Conservation (phyloP, 2,329 filamentous ascomycete species). For the Aspergillus tanneri region DNA sequence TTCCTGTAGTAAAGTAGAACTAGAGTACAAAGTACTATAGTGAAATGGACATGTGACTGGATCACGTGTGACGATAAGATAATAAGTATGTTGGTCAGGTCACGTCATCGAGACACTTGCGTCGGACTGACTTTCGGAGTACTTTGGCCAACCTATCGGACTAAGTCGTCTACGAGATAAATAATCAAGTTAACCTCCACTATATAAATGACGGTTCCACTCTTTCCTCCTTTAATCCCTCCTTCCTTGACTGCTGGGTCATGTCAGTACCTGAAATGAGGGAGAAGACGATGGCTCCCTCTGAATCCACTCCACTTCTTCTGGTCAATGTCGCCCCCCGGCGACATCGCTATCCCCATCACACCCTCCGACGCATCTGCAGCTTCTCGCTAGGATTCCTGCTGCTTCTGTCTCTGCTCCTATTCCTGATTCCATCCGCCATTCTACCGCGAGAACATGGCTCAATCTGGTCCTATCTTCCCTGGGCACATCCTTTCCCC, state of each 20-base stretch:
- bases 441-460: constrained; percentile 40
- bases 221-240: constrained; percentile 2
- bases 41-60: too few relatives aligned
- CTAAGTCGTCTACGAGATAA: too few relatives aligned
- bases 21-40: too few relatives aligned
- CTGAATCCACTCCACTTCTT: constrained; percentile 45
- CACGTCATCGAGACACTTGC: too few relatives aligned
- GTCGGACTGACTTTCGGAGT: too few relatives aligned
- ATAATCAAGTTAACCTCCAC: too few relatives aligned
- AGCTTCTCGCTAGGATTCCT: constrained; percentile 40
- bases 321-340: constrained; percentile 41
- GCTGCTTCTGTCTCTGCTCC: constrained; percentile 39
- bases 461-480: constrained; percentile 41
- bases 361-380: constrained; percentile 44
- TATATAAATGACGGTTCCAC: too few relatives aligned
- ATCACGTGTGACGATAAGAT: too few relatives aligned
- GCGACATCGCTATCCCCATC: constrained; percentile 45
- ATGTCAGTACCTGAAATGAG: constrained; percentile 27
- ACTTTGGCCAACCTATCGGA: too few relatives aligned
- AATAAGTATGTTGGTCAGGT: too few relatives aligned
- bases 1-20: too few relatives aligned
- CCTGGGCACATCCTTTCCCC: constrained; percentile 40
- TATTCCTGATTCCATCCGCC: constrained; percentile 44
- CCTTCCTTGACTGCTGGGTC: background rate
- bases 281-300: constrained; percentile 39